A percentile compares a stretch with the other conserved stretches of the same genome.
Conservation (phyloP, 2,329 filamentous ascomycete genomes). For the Alternaria sp. region DNA sequence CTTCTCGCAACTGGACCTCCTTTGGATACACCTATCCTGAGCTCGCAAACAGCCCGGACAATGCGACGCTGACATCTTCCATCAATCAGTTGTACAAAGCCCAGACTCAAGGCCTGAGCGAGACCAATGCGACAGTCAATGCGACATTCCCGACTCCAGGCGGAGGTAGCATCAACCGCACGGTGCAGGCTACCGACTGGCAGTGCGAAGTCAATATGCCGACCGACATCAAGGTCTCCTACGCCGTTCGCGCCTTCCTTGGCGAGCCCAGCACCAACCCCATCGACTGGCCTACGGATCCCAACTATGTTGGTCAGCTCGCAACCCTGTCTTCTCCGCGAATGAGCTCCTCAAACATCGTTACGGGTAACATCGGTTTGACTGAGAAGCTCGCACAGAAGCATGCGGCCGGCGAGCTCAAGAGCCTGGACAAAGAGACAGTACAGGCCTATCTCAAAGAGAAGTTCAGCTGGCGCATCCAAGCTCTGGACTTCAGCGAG, state of each 20-base stretch:
- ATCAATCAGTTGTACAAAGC: constrained; percentile 40
- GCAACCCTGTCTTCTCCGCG: constrained; percentile 47
- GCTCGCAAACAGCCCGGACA: constrained; percentile 30
- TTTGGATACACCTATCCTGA: constrained; percentile 47
- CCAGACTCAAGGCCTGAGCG: constrained; percentile 31
- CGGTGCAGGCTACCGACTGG: constrained; percentile 36
- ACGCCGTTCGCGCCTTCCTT: constrained; percentile 42
- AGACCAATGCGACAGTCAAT: constrained; percentile 26
- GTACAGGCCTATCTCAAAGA: constrained; percentile 36
- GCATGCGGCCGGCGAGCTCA: constrained; percentile 31
- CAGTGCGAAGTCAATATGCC: constrained; percentile 41
- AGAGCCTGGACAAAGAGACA: constrained; percentile 25
- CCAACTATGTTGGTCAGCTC: constrained; percentile 52
- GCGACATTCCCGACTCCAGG: constrained; percentile 13
- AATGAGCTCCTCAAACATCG: constrained; percentile 44
- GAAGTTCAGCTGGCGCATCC: constrained; percentile 43
- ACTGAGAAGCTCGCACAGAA: constrained; percentile 45
- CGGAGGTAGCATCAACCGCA: constrained; percentile 7
- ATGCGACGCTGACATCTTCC: constrained; percentile 33
- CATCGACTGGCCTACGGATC: constrained; percentile 45
- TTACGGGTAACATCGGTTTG: constrained; percentile 51
- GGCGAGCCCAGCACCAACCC: constrained; percentile 34
- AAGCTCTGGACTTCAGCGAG: constrained; percentile 37
- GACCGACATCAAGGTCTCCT: constrained; percentile 39
- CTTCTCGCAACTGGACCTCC: constrained; percentile 35